Percentiles rank a stretch among this genome's conserved stretches.
Evolutionary conservation across 2,329 filamentous ascomycete species (phyloP).

Genomic region (Cordyceps javanica): DNA sequence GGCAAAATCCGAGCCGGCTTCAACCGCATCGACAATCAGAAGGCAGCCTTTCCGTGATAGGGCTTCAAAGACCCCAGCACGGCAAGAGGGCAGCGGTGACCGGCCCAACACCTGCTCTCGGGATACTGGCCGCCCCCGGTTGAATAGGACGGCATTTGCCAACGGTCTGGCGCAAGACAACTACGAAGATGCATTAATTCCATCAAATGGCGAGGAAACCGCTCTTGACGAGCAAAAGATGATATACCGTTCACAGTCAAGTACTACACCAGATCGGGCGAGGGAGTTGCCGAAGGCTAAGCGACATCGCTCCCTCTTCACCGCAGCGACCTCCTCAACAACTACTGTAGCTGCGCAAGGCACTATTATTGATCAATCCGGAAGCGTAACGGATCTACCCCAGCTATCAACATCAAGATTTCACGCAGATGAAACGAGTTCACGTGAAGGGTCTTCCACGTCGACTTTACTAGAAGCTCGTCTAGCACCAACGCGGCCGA

Average conservation of each 20-base stretch:
- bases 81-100: not conserved
- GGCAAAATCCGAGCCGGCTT: not conserved
- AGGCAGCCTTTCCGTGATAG: not conserved
- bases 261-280: slow-evolving; percentile 13
- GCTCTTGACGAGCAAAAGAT: slow-evolving; percentile 14
- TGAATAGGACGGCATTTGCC: not conserved
- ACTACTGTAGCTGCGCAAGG: slow-evolving; percentile 37
- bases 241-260: slow-evolving; percentile 23
- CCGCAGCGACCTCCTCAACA: slow-evolving; percentile 32
- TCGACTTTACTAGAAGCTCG: slow-evolving; percentile 29
- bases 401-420: not conserved
- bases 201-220: not conserved
- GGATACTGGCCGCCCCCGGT: not conserved
- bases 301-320: slow-evolving; percentile 24
- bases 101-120: not conserved
- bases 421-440: slow-evolving; percentile 1
- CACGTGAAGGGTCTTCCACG: slow-evolving; percentile 9
- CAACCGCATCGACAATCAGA: not conserved
- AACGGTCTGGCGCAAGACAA: not conserved
- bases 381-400: slow-evolving; percentile 13
- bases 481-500: slow-evolving; percentile 46
- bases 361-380: slow-evolving; percentile 37
- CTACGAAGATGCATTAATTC: not conserved
- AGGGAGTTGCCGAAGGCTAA: slow-evolving; percentile 15
- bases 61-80: not conserved